phyloP scores from a whole-genome alignment of 2,329 filamentous ascomycete genomes.

The Mollisiaceae sp. region DNA sequence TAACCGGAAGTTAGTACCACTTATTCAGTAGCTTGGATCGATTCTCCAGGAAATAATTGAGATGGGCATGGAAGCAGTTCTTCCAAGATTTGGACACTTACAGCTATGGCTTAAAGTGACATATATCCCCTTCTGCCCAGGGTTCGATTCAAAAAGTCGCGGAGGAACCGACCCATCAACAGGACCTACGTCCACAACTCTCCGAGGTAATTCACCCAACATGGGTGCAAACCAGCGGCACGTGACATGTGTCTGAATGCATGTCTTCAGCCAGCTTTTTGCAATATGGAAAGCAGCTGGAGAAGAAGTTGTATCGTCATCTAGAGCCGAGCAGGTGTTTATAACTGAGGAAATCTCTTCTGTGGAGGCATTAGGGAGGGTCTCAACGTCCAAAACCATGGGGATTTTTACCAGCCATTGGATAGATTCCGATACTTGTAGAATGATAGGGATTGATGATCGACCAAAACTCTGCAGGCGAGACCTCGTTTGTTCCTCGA shows the following conservation, averaged over 20 bases:
- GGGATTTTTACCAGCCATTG: not conserved
- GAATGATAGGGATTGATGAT: not conserved
- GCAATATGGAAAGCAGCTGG: not conserved
- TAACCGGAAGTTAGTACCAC: not conserved
- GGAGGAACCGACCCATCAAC: not conserved
- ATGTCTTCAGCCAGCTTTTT: not conserved
- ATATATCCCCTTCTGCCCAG: not conserved
- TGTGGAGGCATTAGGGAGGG: not conserved
- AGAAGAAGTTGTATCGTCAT: not conserved
- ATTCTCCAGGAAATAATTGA: not conserved
- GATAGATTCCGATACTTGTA: not conserved
- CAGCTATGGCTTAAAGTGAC: not conserved
- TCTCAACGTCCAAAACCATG: not conserved
- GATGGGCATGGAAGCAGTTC: not conserved
- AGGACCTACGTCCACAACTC: not conserved
- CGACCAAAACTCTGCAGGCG: not conserved
- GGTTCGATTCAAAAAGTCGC: not conserved
- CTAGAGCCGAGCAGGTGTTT: not conserved
- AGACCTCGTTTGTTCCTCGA: not conserved
- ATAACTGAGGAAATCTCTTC: not conserved
- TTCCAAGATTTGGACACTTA: not conserved
- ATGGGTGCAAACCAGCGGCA: not conserved
- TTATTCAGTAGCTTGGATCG: not conserved
- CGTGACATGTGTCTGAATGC: not conserved
- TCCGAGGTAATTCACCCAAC: not conserved